Conservation (phyloP, 345 rosid species). For the Ricinus communis region DNA sequence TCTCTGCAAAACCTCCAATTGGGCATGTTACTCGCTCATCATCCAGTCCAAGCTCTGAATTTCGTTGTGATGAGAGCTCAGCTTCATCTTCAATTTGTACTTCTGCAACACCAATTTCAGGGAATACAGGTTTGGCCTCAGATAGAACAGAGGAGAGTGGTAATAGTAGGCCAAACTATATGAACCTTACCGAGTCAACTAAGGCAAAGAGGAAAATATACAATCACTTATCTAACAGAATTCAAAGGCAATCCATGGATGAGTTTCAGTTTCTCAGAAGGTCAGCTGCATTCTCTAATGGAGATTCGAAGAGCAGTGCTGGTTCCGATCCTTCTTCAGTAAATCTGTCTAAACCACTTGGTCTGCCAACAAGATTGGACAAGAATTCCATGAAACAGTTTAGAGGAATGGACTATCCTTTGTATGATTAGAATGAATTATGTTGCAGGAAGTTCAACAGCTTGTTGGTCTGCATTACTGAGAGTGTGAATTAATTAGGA, state of each 20-base stretch:
- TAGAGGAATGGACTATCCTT: conserved; percentile 13
- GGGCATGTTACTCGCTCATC: conserved; percentile 52
- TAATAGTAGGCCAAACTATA: conserved; percentile 65
- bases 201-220: conserved; percentile 66
- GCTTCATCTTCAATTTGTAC: conserved; percentile 80
- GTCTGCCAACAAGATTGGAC: conserved; percentile 26
- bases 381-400: conserved; percentile 17
- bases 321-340: conserved; percentile 22
- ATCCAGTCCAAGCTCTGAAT: conserved; percentile 76
- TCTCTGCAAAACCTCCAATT: conserved; percentile 67
- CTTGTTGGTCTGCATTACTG: conserved; percentile 47
- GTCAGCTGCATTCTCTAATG: conserved; percentile 38
- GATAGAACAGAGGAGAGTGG: conserved; percentile 53
- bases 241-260: conserved; percentile 82
- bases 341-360: conserved; percentile 23
- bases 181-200: conserved; percentile 83
- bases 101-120: conserved; percentile 62
- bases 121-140: conserved; percentile 51
- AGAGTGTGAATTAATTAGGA: conserved; percentile 14
- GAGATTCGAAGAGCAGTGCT: conserved; percentile 24
- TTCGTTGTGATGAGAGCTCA: conserved; percentile 64
- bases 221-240: conserved; percentile 34
- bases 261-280: conserved; percentile 75
- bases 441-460: conserved; percentile 41
- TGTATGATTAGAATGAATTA: conserved; percentile 25